phyloP scores from a whole-genome alignment of 2,329 filamentous ascomycete species.

The Ceratocystiopsis minuta region DNA sequence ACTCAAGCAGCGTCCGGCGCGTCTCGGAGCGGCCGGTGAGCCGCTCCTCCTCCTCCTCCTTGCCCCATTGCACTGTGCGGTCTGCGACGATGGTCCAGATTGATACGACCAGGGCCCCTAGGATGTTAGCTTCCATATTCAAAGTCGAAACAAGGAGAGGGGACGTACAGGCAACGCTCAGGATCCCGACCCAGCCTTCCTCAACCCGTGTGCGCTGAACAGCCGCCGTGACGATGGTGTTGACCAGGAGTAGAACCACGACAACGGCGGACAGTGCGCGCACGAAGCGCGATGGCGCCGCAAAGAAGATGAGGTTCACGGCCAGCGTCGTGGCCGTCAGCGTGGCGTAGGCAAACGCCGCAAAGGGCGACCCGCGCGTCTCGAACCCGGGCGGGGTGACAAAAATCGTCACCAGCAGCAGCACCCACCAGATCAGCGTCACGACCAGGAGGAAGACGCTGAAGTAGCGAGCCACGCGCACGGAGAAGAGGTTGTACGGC shows the following conservation, averaged over 20 bases:
- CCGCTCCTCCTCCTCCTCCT: slow-evolving; percentile 79
- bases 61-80: slow-evolving; percentile 75
- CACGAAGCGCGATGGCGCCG: slow-evolving; percentile 62
- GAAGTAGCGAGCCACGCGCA: slow-evolving; percentile 61
- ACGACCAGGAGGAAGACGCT: slow-evolving; percentile 59
- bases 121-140: too few species aligned
- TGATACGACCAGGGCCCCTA: slow-evolving; percentile 56
- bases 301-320: slow-evolving; percentile 71
- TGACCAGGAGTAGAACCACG: slow-evolving; percentile 46
- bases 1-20: slow-evolving; percentile 64
- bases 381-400: slow-evolving; percentile 77
- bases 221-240: slow-evolving; percentile 62
- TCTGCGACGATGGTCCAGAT: slow-evolving; percentile 67
- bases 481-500: slow-evolving; percentile 87
- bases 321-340: slow-evolving; percentile 60
- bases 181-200: slow-evolving; percentile 83
- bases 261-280: slow-evolving; percentile 55
- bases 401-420: slow-evolving; percentile 79
- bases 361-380: slow-evolving; percentile 80
- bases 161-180: slow-evolving; percentile 49
- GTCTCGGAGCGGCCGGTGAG: slow-evolving; percentile 80
- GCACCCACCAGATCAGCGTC: slow-evolving; percentile 80
- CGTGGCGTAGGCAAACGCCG: slow-evolving; percentile 68
- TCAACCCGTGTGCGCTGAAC: slow-evolving; percentile 61
- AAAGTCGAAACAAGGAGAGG: neutral